Conservation (phyloP, 2,329 filamentous ascomycete species). For the Fusarium kyushuense region DNA sequence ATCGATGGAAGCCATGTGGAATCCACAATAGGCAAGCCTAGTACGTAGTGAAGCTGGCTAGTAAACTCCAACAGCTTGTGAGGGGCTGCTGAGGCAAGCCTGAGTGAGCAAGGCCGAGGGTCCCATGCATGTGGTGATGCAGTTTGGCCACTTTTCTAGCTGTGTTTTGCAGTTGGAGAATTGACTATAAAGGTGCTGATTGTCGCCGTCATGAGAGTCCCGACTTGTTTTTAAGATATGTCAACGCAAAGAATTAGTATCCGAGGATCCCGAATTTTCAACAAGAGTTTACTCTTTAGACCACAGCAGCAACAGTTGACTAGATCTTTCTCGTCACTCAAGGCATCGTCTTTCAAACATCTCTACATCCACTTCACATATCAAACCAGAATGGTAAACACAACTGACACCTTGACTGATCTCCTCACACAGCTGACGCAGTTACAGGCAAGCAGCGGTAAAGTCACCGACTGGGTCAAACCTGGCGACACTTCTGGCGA, state of each 20-base stretch:
- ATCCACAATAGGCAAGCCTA: conserved; percentile 3
- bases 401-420: neutral
- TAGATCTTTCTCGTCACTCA: conserved; percentile 28
- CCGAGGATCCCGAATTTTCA: conserved; percentile 36
- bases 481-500: conserved; percentile 84
- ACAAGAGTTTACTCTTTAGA: conserved; percentile 9
- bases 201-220: conserved; percentile 35
- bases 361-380: conserved; percentile 8
- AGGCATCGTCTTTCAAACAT: conserved; percentile 7
- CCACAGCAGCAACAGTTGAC: conserved; percentile 15
- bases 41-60: conserved; percentile 6
- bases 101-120: conserved; percentile 37
- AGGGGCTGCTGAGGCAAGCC: conserved; percentile 45
- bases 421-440: conserved; percentile 26
- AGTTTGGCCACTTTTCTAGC: conserved; percentile 21
- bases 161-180: conserved; percentile 3
- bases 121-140: conserved; percentile 20
- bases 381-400: conserved; percentile 46
- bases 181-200: conserved; percentile 40
- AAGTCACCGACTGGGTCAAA: conserved; percentile 86
- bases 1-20: conserved; percentile 18
- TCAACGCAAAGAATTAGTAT: conserved; percentile 35
- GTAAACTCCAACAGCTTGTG: conserved; percentile 21
- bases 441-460: conserved; percentile 38
- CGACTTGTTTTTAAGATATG: conserved; percentile 35